phyloP scores from a whole-genome alignment of 148 eudicot genomes.

The Fallopia convolvulus region DNA sequence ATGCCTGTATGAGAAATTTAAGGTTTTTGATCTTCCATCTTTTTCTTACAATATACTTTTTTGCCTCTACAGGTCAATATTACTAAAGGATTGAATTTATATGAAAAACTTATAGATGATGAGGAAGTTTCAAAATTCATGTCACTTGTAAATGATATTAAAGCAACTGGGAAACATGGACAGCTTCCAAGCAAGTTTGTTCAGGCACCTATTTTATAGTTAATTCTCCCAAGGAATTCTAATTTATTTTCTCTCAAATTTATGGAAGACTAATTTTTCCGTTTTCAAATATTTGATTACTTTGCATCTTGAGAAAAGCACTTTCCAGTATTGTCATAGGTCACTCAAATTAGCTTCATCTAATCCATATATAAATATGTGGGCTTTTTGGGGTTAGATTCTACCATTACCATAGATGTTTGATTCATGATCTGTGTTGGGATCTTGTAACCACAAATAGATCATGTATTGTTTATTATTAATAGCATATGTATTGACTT shows the following conservation, averaged over 20 bases:
- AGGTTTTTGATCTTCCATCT: neutral
- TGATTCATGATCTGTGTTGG: neutral
- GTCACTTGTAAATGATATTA: constrained; percentile 39
- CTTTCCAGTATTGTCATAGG: neutral
- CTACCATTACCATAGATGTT: neutral
- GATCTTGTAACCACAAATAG: no score
- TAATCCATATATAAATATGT: no score
- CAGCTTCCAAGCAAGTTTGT: constrained; percentile 35
- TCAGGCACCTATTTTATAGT: neutral
- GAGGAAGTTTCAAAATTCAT: constrained; percentile 34
- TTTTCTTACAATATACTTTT: constrained; percentile 1
- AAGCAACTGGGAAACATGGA: constrained; percentile 38
- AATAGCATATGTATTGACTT: no score
- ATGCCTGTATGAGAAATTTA: neutral
- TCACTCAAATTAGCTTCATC: neutral
- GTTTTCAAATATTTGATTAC: neutral
- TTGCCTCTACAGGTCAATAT: constrained; percentile 30
- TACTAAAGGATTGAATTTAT: constrained; percentile 39
- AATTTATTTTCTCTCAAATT: neutral
- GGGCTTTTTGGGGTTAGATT: neutral
- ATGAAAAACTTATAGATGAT: constrained; percentile 29
- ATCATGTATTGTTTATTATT: no score
- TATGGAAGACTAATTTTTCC: neutral
- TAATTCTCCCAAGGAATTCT: neutral
- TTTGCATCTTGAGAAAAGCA: neutral